Conservation (phyloP, 2,329 filamentous ascomycete genomes). For the Paecilomyces variotii region DNA sequence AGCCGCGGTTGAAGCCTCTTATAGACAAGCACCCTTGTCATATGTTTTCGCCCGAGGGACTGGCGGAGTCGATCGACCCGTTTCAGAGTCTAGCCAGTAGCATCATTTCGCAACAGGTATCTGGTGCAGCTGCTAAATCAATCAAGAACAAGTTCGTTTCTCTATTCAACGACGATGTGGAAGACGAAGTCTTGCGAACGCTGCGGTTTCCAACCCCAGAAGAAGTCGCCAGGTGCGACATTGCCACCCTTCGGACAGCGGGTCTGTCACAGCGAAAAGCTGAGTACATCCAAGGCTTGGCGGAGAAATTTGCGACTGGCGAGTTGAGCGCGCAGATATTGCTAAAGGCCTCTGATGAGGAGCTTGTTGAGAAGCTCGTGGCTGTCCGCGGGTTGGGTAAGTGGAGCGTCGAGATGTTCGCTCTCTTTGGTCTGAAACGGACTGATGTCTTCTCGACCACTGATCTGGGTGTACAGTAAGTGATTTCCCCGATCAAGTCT, state of each 20-base stretch:
- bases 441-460: constrained; percentile 91
- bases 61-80: constrained; percentile 81
- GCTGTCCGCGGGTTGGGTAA: constrained; percentile 78
- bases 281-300: constrained; percentile 83
- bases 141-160: constrained; percentile 80
- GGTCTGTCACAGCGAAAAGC: constrained; percentile 92
- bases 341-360: constrained; percentile 71
- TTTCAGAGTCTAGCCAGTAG: constrained; percentile 76
- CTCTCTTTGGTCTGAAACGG: constrained; percentile 86
- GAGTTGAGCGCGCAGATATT: constrained; percentile 71
- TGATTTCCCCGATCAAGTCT: constrained; percentile 9
- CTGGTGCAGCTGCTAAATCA: constrained; percentile 77
- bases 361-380: constrained; percentile 71
- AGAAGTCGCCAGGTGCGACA: constrained; percentile 56
- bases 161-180: constrained; percentile 51
- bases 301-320: constrained; percentile 67
- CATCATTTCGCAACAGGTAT: constrained; percentile 95
- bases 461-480: constrained; percentile 80
- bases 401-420: constrained; percentile 98
- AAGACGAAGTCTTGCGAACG: constrained; percentile 12
- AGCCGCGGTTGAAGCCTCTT: constrained; percentile 62
- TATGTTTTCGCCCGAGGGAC: constrained; percentile 70
- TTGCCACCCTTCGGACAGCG: constrained; percentile 68
- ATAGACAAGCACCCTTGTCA: constrained; percentile 68
- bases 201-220: constrained; percentile 64